phyloP scores from a whole-genome alignment of 139 green algal genomes.

The Edaphochlamys debaryana region DNA sequence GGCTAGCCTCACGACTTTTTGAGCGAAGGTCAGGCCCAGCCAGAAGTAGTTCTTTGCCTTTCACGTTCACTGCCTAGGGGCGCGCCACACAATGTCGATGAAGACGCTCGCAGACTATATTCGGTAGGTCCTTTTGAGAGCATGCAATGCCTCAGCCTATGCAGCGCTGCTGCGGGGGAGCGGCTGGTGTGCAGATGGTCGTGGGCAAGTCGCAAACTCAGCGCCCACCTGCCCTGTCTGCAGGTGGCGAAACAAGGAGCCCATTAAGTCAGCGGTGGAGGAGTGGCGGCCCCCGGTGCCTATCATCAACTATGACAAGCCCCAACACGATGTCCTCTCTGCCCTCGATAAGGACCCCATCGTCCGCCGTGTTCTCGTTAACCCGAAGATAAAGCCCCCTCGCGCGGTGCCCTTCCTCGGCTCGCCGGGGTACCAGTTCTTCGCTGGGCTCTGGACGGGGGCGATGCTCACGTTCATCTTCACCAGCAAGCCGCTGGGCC shows the following conservation, averaged over 20 bases:
- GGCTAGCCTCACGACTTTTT: too few species aligned
- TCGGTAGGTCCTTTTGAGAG: too few species aligned
- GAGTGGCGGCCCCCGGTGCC: slow-evolving; percentile 54
- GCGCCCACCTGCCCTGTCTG: too few species aligned
- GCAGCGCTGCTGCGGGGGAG: too few species aligned
- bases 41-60: too few species aligned
- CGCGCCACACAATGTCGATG: slow-evolving; percentile 44
- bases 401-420: slow-evolving; percentile 48
- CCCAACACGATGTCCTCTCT: slow-evolving; percentile 47
- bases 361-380: slow-evolving; percentile 53
- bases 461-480: slow-evolving; percentile 59
- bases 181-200: too few species aligned
- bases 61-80: too few species aligned
- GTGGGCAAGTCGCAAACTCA: too few species aligned
- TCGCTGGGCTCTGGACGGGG: slow-evolving; percentile 56
- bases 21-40: too few species aligned
- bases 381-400: slow-evolving; percentile 42
- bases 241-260: slow-evolving; percentile 40
- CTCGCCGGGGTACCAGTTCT: slow-evolving; percentile 56
- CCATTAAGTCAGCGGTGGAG: slow-evolving; percentile 8
- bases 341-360: slow-evolving; percentile 56
- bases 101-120: slow-evolving; percentile 61
- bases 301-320: slow-evolving; percentile 55
- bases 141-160: too few species aligned
- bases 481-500: slow-evolving; percentile 56